A percentile compares a stretch with the other conserved stretches of the same genome.
Evolutionary conservation across 1,139 yeast species (phyloP).

Genomic region (Pichia sp.): DNA sequence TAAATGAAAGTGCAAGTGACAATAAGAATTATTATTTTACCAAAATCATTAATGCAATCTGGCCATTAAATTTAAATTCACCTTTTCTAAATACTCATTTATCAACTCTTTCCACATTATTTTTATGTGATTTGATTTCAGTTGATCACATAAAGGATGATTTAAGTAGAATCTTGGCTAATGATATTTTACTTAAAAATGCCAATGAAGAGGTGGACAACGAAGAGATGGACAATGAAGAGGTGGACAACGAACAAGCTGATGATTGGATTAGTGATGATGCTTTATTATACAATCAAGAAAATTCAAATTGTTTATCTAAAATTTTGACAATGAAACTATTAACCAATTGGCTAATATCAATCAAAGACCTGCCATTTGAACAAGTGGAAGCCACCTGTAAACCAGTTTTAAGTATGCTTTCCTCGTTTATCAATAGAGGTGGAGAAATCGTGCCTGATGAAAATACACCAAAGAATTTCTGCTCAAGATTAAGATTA

Average conservation of each 20-base stretch:
- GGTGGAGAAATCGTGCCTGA: conserved; percentile 74
- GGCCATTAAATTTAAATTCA: conserved; percentile 43
- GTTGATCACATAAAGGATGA: conserved; percentile 45
- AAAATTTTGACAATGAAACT: conserved; percentile 54
- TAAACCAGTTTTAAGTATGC: conserved; percentile 59
- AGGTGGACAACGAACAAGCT: conserved; percentile 18
- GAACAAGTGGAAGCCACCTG: conserved; percentile 35
- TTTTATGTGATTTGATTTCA: conserved; percentile 43
- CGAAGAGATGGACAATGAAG: conserved; percentile 31
- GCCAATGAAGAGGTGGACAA: conserved; percentile 24
- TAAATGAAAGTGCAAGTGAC: conserved; percentile 29
- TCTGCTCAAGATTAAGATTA: conserved; percentile 56
- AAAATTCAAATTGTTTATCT: conserved; percentile 32
- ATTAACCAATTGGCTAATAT: conserved; percentile 52
- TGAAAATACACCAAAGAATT: conserved; percentile 52
- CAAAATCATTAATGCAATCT: conserved; percentile 37
- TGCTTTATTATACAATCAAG: conserved; percentile 31
- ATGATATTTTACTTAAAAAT: conserved; percentile 53
- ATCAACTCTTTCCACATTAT: conserved; percentile 56
- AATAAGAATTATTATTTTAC: conserved; percentile 19
- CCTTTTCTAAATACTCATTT: conserved; percentile 48
- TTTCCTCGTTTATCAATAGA: conserved; percentile 61
- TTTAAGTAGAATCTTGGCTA: conserved; percentile 54
- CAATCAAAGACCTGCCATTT: conserved; percentile 32
- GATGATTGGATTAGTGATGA: conserved; percentile 47